Conservation (phyloP, 1,139 yeast genomes). For the Komagataea norvegica region DNA sequence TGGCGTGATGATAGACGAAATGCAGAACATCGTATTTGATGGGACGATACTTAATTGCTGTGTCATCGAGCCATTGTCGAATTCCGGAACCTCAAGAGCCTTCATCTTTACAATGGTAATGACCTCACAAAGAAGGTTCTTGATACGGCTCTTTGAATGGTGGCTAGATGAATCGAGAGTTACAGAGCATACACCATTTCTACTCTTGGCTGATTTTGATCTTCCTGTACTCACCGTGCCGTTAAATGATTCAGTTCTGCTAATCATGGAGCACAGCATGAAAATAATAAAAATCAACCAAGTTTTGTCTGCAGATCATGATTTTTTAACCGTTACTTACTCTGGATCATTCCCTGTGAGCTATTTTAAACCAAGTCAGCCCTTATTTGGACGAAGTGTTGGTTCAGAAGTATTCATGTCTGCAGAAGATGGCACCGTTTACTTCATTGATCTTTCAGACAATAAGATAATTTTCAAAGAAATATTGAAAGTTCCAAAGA, state of each 20-base stretch:
- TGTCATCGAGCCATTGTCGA: constrained; percentile 35
- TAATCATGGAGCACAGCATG: constrained; percentile 33
- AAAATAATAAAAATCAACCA: constrained; percentile 15
- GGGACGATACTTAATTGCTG: constrained; percentile 42
- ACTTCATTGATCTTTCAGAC: constrained; percentile 29
- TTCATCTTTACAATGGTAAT: constrained; percentile 35
- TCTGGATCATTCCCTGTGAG: constrained; percentile 38
- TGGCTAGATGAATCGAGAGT: constrained; percentile 29
- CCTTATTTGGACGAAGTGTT: constrained; percentile 16
- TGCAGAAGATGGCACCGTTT: constrained; percentile 40
- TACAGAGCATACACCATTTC: constrained; percentile 32
- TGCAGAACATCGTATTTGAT: constrained; percentile 39
- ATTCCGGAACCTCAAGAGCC: constrained; percentile 25
- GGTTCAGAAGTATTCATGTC: constrained; percentile 38
- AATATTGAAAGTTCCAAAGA: constrained; percentile 16
- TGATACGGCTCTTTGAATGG: constrained; percentile 42
- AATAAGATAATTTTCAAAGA: constrained; percentile 12
- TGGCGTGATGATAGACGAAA: constrained; percentile 38
- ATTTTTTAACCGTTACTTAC: constrained; percentile 26
- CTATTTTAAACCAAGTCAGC: constrained; percentile 30
- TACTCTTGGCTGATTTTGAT: constrained; percentile 36
- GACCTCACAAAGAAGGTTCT: constrained; percentile 36
- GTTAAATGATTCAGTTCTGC: constrained; percentile 31
- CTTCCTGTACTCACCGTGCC: constrained; percentile 41
- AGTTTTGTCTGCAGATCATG: constrained; percentile 43